A percentile compares a stretch with the other conserved stretches of the same genome.
These are phyloP conservation scores for Torulaspora indica DNA, from an alignment of 805 yeast genomes.

Conservation along the genomic window DNA sequence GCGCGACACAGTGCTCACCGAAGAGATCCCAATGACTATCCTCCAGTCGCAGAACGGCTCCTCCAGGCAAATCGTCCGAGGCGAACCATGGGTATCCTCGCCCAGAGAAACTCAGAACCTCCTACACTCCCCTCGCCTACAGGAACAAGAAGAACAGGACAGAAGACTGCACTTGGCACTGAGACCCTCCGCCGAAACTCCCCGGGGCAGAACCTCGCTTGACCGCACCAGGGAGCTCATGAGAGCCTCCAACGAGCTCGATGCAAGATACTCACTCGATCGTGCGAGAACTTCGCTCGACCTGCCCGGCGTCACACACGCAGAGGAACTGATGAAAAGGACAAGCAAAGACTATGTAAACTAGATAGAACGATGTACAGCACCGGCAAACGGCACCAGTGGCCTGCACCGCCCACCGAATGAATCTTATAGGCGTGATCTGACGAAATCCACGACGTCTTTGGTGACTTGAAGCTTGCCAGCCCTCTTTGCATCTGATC, in stretches of 20 bases:
- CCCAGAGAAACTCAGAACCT: constrained; percentile 30
- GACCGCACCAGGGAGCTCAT: constrained; percentile 38
- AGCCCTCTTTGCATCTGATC: constrained; percentile 1
- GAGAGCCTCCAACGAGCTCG: constrained; percentile 37
- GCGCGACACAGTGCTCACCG: constrained; percentile 35
- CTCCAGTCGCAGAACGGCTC: constrained; percentile 28
- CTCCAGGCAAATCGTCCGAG: constrained; percentile 27
- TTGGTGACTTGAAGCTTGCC: neutral
- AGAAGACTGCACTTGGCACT: constrained; percentile 4
- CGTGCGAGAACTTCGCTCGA: constrained; percentile 41
- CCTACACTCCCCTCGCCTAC: constrained; percentile 23
- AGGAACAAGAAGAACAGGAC: constrained; percentile 7
- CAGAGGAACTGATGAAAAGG: constrained; percentile 33
- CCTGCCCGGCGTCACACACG: constrained; percentile 40
- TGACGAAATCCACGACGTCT: neutral
- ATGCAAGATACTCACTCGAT: constrained; percentile 38
- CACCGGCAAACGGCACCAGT: neutral
- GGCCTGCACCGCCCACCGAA: neutral
- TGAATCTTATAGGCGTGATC: neutral
- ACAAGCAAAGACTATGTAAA: constrained; percentile 12
- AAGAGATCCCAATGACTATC: constrained; percentile 39
- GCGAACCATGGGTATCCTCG: constrained; percentile 21
- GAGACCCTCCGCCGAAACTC: constrained; percentile 9
- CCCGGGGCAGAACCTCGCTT: constrained; percentile 33
- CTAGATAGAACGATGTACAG: neutral